Evolutionary conservation across 73 alveolate species (phyloP).

Genomic region (Uronychia binucleata): DNA sequence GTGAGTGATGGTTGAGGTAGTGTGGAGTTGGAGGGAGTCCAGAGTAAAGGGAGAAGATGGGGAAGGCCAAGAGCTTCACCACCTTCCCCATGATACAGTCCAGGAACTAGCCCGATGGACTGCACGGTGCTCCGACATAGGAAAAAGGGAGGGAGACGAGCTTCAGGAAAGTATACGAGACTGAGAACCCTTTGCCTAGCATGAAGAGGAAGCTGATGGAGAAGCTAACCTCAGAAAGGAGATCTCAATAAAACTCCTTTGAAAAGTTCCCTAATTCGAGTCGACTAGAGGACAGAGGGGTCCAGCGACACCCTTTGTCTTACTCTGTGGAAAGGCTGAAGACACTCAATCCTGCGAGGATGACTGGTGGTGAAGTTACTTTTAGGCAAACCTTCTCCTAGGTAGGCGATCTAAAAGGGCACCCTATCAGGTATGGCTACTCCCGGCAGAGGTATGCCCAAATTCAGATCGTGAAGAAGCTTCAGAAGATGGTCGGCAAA

Average conservation of each 20-base stretch:
- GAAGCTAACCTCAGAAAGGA: too few relatives aligned
- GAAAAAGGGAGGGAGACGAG: slow-evolving; percentile 28
- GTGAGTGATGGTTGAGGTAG: slow-evolving; percentile 26
- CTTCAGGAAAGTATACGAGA: too few relatives aligned
- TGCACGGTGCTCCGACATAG: too few relatives aligned
- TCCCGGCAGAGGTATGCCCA: neutral
- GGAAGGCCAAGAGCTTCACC: too few relatives aligned
- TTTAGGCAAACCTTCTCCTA: neutral
- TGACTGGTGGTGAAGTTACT: neutral
- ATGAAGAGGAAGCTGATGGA: too few relatives aligned
- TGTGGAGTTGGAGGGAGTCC: slow-evolving; percentile 24
- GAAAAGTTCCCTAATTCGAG: too few relatives aligned
- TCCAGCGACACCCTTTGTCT: neutral
- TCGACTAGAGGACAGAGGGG: too few relatives aligned
- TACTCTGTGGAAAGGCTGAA: neutral
- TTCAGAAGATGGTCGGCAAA: neutral
- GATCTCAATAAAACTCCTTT: too few relatives aligned
- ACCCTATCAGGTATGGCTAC: neutral
- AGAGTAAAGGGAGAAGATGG: too few relatives aligned
- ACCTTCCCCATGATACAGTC: too few relatives aligned
- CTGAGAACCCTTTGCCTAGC: too few relatives aligned
- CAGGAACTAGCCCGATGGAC: too few relatives aligned
- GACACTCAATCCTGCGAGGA: neutral
- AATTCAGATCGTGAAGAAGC: neutral
- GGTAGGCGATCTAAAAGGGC: neutral